These are phyloP conservation scores for Trichoderma gracile DNA, from an alignment of 2,329 filamentous ascomycete species.

Conservation along the genomic window DNA sequence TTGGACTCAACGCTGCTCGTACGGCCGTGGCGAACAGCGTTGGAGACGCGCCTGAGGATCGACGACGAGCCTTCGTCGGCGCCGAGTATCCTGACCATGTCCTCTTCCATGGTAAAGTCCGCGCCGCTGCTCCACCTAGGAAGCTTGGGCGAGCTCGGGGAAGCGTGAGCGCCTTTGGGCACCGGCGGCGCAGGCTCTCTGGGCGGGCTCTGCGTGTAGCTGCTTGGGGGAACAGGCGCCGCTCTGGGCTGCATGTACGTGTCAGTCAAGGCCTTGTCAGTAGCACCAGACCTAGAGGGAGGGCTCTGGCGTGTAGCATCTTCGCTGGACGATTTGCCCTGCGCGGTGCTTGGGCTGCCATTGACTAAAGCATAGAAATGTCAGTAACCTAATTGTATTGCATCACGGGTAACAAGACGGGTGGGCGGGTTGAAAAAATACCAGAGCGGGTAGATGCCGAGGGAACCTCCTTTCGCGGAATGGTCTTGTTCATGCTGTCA, in stretches of 20 bases:
- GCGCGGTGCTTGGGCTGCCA: constrained; percentile 31
- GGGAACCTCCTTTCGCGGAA: constrained; percentile 66
- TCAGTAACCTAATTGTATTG: neutral
- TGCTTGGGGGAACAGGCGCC: constrained; percentile 54
- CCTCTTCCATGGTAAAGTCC: constrained; percentile 93
- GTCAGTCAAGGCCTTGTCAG: constrained; percentile 42
- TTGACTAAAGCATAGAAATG: constrained; percentile 30
- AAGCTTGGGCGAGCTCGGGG: constrained; percentile 62
- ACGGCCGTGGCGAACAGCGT: constrained; percentile 88
- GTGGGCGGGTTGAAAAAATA: constrained; percentile 37
- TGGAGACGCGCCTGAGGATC: constrained; percentile 85
- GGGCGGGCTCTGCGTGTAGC: constrained; percentile 38
- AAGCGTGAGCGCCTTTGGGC: constrained; percentile 44
- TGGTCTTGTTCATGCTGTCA: constrained; percentile 47
- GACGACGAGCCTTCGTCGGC: constrained; percentile 76
- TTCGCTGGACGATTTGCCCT: constrained; percentile 32
- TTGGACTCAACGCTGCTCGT: constrained; percentile 74
- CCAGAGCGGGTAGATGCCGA: constrained; percentile 44
- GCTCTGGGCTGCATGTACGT: constrained; percentile 60
- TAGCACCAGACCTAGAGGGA: constrained; percentile 29
- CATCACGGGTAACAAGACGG: neutral
- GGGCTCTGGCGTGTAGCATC: constrained; percentile 31
- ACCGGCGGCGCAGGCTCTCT: constrained; percentile 51
- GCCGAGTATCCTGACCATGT: constrained; percentile 85
- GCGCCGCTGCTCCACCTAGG: constrained; percentile 76